Base-by-base conservation (phyloP, 495 filamentous ascomycete genomes). In the Tuber indicum region DNA sequence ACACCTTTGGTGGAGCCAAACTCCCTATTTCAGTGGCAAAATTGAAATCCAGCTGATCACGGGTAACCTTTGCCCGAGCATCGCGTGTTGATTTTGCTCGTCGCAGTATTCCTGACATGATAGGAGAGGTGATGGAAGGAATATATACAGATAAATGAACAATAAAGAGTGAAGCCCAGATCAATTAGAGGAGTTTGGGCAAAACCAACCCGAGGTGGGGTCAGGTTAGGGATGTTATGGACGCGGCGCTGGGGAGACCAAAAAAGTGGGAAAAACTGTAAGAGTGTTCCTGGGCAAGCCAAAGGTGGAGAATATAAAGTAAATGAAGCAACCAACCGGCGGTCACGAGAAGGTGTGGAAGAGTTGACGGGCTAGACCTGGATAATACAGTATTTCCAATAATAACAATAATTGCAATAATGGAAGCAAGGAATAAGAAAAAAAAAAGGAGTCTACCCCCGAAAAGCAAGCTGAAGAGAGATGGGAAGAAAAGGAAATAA, bases 1-100 rank as follows among this genome's bases (percentile, higher is more conserved):
- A 71, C 42, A 62, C 73, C 45, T 70, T 70, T 36, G 73, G 71
- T 46, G 71, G 74, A 5, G 73, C 47, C 32, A 70, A 74, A 39
- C 72, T 62, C 42, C 62, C 62, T 80, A 80, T 73, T 52, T 75
- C 77, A 32, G 78, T 44, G 49, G 75, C 80, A 46, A 82, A 80
- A 44, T 76, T 79, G 71, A 75, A 75, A 39, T 81, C 71, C 21
- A 75, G 58, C 21, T 76, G 74, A 71, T 81, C 75, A 45, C 72
- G 80, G 45, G 80, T 74, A 44, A 72, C 43, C 66, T 81, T 84
- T 12, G 70, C 74, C 74, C 73, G 70, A 32, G 78, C 74, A 52
- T 82, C 75, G 75, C 83, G 77, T 71, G 77, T 82, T 26, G 76
- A 77, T 45, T 79, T 84, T 76, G 77, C 81, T 72, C 81, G 80